Percentiles rank a stretch among this genome's conserved stretches.
Evolutionary conservation across 768 basidiomycete genomes (phyloP).

Genomic region (Goffeauzyma gilvescens): DNA sequence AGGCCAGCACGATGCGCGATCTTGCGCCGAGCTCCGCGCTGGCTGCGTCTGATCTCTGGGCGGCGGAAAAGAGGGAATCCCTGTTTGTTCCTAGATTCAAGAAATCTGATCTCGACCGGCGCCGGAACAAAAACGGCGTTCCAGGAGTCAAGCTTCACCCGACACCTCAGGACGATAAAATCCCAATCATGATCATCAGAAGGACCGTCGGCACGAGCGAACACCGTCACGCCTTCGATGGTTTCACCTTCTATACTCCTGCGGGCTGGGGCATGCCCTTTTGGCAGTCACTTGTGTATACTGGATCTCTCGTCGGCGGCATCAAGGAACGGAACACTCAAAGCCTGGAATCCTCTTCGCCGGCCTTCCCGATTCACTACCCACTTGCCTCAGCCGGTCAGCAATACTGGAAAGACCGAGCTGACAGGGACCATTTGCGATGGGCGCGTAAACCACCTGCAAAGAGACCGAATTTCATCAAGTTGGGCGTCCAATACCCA

Average conservation of each 20-base stretch:
- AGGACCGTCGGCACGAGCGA: slow-evolving; percentile 37
- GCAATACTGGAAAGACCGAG: slow-evolving; percentile 38
- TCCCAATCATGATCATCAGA: slow-evolving; percentile 69
- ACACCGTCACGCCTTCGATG: slow-evolving; percentile 39
- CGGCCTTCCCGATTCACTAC: slow-evolving; percentile 67
- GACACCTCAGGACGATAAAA: slow-evolving; percentile 54
- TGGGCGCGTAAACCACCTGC: slow-evolving; percentile 76
- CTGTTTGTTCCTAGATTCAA: slow-evolving; percentile 49
- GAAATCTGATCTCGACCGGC: slow-evolving; percentile 70
- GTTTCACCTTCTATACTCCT: slow-evolving; percentile 75
- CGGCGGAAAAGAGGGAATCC: slow-evolving; percentile 36
- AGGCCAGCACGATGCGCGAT: too few species aligned
- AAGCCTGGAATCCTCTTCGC: slow-evolving; percentile 55
- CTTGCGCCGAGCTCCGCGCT: slow-evolving; percentile 39
- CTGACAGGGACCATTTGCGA: slow-evolving; percentile 38
- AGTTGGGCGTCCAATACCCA: slow-evolving; percentile 48
- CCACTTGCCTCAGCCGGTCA: slow-evolving; percentile 44
- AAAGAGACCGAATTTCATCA: slow-evolving; percentile 56
- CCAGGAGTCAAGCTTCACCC: slow-evolving; percentile 58
- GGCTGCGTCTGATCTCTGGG: slow-evolving; percentile 59
- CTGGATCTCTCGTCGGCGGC: slow-evolving; percentile 67
- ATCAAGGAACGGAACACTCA: slow-evolving; percentile 66
- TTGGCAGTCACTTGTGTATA: slow-evolving; percentile 58
- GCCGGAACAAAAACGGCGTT: slow-evolving; percentile 56
- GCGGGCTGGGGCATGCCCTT: slow-evolving; percentile 83